Evolutionary conservation across 306 rosid species (phyloP).

Genomic region (Lotus japonicus): DNA sequence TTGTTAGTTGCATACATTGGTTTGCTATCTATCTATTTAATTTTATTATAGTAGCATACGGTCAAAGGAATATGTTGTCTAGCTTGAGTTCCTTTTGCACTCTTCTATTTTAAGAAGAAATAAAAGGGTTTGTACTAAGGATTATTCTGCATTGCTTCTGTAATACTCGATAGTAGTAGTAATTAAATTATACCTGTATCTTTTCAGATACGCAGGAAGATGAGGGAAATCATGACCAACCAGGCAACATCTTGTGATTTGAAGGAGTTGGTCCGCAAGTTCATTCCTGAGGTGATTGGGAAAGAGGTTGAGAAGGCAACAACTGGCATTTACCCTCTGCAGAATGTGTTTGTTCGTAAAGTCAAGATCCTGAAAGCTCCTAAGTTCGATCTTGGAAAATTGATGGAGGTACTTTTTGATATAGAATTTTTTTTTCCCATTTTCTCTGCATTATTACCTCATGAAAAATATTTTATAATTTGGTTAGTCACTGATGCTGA

Average conservation of each 20-base stretch:
- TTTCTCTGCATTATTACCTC: background rate
- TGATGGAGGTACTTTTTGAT: slow-evolving; percentile 68
- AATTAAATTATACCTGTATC: background rate
- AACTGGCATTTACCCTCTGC: slow-evolving; percentile 66
- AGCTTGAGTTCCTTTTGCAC: background rate
- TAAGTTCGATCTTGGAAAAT: slow-evolving; percentile 84
- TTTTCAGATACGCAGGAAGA: slow-evolving; percentile 80
- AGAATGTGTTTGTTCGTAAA: slow-evolving; percentile 78
- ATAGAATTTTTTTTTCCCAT: background rate
- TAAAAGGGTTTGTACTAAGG: background rate
- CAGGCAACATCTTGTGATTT: slow-evolving; percentile 79
- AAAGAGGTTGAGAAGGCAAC: slow-evolving; percentile 90
- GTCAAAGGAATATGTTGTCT: background rate
- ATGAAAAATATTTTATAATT: background rate
- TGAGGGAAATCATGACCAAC: slow-evolving; percentile 81
- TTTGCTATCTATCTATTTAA: background rate
- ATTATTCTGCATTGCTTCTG: background rate
- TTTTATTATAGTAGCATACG: background rate
- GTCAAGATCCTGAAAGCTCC: slow-evolving; percentile 96
- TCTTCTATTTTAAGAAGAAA: background rate
- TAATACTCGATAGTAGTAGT: background rate
- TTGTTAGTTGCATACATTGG: background rate
- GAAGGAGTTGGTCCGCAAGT: slow-evolving; percentile 85
- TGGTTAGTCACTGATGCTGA: background rate
- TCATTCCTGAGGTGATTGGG: slow-evolving; percentile 87